Conservation (phyloP, 306 rosid genomes). For the Medicago truncatula region DNA sequence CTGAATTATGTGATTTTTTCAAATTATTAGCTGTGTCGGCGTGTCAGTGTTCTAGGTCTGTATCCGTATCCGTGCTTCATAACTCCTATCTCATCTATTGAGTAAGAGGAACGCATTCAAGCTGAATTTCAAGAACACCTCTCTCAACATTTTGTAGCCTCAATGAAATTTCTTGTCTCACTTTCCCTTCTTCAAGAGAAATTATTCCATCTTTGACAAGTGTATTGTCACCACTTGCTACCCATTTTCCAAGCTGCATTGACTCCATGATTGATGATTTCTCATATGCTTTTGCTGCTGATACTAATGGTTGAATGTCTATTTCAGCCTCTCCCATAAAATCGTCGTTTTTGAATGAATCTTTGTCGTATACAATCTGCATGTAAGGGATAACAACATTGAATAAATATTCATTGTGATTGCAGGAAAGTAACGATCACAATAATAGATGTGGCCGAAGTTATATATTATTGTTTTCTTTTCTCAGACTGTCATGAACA, state of each 20-base stretch:
- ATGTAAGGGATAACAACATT: not conserved
- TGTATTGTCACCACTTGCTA: constrained; percentile 65
- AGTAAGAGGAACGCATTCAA: constrained; percentile 93
- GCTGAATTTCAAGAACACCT: constrained; percentile 81
- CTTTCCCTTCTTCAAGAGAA: constrained; percentile 67
- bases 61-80: too few species aligned
- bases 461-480: too few species aligned
- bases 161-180: constrained; percentile 69
- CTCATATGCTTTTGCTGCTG: constrained; percentile 79
- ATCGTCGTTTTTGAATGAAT: constrained; percentile 82
- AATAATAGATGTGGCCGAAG: too few species aligned
- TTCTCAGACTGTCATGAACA: too few species aligned
- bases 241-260: constrained; percentile 70
- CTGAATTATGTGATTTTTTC: too few species aligned
- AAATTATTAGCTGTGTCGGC: too few species aligned
- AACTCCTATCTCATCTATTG: constrained; percentile 52
- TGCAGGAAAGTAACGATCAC: too few species aligned
- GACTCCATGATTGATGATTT: constrained; percentile 52
- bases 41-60: too few species aligned
- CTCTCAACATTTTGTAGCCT: constrained; percentile 85
- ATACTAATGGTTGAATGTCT: constrained; percentile 80
- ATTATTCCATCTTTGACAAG: constrained; percentile 74
- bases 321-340: constrained; percentile 99
- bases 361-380: constrained; percentile 93
- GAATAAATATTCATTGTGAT: too few species aligned